A percentile compares a stretch with the other conserved stretches of the same genome.
These are phyloP conservation scores for Fusarium longipes DNA, from an alignment of 2,329 filamentous ascomycete species.

Conservation along the genomic window DNA sequence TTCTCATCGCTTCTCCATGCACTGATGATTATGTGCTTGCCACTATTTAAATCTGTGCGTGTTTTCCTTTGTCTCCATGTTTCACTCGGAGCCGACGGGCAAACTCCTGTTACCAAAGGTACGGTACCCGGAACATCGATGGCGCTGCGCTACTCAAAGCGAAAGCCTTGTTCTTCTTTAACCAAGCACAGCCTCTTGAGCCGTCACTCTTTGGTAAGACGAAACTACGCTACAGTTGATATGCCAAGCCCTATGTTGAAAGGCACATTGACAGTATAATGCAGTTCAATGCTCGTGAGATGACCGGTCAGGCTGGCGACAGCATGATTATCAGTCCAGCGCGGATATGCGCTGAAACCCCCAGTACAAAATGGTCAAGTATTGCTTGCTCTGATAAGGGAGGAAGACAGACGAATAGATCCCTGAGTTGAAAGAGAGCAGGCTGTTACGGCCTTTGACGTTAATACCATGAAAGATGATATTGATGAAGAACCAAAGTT, in stretches of 20 bases:
- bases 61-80: slow-evolving; percentile 15
- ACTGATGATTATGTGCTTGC: not conserved
- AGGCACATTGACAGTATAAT: slow-evolving; percentile 3
- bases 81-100: slow-evolving; percentile 29
- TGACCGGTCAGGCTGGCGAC: slow-evolving; percentile 16
- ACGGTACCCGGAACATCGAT: slow-evolving; percentile 17
- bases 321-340: slow-evolving; percentile 2
- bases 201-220: slow-evolving; percentile 5
- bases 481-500: not conserved
- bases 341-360: slow-evolving; percentile 27
- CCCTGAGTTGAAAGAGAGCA: not conserved
- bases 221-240: not conserved
- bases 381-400: not conserved
- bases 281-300: not conserved
- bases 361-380: slow-evolving; percentile 7
- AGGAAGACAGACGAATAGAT: not conserved
- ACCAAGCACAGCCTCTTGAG: not conserved
- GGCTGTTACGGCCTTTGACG: not conserved
- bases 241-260: not conserved
- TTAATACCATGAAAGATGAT: not conserved
- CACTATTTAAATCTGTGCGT: not conserved
- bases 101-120: slow-evolving; percentile 24
- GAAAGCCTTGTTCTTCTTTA: slow-evolving; percentile 1
- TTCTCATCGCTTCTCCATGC: slow-evolving; percentile 3
- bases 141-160: slow-evolving; percentile 14